phyloP scores from a whole-genome alignment of 2,329 filamentous ascomycete genomes.

The Scedosporium aurantiacum region DNA sequence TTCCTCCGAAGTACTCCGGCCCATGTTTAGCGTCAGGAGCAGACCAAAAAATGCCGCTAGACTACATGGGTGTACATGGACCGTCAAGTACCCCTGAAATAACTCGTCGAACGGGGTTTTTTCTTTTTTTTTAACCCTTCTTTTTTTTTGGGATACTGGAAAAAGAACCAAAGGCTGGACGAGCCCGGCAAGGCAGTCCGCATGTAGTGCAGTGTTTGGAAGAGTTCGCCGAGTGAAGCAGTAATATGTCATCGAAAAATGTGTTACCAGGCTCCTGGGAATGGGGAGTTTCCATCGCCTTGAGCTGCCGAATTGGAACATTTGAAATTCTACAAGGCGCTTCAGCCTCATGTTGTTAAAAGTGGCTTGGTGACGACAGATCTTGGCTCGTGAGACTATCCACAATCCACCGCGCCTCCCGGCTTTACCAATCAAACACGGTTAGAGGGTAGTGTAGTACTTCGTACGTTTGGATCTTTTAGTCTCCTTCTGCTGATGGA shows the following conservation, averaged over 20 bases:
- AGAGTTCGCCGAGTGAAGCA: background rate
- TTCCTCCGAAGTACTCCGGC: background rate
- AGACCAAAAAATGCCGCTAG: background rate
- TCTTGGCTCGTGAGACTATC: background rate
- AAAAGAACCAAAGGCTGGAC: background rate
- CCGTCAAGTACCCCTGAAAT: background rate
- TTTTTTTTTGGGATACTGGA: background rate
- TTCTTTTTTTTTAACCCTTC: background rate
- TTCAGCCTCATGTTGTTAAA: background rate
- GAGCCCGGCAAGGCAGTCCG: background rate
- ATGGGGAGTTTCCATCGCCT: background rate
- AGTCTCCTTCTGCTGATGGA: background rate
- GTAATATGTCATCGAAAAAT: background rate
- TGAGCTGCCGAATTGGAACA: background rate
- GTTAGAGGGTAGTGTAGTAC: background rate
- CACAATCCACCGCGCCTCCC: background rate
- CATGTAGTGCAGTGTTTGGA: no score
- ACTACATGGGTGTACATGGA: background rate
- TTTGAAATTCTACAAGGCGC: background rate
- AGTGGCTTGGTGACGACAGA: background rate
- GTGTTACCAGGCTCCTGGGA: background rate
- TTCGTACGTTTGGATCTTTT: background rate
- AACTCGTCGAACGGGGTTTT: background rate
- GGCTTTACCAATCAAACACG: background rate
- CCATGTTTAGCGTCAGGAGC: background rate